Evolutionary conservation across 495 filamentous ascomycete genomes (phyloP).

Genomic region (Daldinia vernicosa): DNA sequence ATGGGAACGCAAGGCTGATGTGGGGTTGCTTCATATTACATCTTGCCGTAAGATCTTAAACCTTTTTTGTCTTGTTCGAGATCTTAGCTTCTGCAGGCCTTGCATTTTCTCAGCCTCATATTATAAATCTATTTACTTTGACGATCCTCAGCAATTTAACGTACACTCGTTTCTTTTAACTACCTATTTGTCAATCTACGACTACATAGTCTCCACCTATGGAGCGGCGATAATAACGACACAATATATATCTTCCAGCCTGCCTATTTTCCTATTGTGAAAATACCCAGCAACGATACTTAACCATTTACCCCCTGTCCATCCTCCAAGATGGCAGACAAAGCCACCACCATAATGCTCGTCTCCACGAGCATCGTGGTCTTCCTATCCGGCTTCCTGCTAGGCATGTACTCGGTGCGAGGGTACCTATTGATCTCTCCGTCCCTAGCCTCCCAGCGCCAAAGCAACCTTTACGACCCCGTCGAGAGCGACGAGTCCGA

Average conservation of each 20-base stretch:
- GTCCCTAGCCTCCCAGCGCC: slow-evolving; percentile 48
- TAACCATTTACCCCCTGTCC: background rate
- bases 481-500: slow-evolving; percentile 63
- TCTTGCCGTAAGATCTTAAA: slow-evolving; percentile 34
- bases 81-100: slow-evolving; percentile 11
- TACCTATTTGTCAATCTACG: background rate
- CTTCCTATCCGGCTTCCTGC: slow-evolving; percentile 69
- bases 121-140: slow-evolving; percentile 6
- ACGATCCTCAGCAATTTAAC: background rate
- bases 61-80: slow-evolving; percentile 22
- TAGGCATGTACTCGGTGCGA: slow-evolving; percentile 60
- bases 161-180: background rate
- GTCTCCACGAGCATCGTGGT: slow-evolving; percentile 70
- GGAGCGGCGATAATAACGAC: background rate
- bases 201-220: background rate
- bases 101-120: slow-evolving; percentile 29
- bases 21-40: slow-evolving; percentile 25
- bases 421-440: slow-evolving; percentile 60
- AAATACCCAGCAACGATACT: background rate
- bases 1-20: slow-evolving; percentile 38
- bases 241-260: background rate
- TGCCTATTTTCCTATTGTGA: background rate
- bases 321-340: slow-evolving; percentile 34
- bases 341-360: slow-evolving; percentile 49
- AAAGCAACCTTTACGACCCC: slow-evolving; percentile 48